phyloP scores from a whole-genome alignment of 139 green algal genomes.

The Volvox reticuliferus region DNA sequence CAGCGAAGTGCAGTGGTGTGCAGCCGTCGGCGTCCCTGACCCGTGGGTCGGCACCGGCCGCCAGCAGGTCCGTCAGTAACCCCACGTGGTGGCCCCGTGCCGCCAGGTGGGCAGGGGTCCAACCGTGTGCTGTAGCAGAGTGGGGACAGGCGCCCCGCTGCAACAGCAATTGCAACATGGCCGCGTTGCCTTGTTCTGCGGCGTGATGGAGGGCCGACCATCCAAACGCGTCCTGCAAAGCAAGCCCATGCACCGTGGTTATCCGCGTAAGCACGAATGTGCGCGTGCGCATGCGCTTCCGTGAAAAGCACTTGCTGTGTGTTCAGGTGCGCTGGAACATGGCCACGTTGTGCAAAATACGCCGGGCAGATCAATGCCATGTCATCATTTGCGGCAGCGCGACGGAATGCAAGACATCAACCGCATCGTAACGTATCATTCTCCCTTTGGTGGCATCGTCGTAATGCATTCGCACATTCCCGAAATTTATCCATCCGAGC shows the following conservation, averaged over 20 bases:
- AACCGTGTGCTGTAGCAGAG: background rate
- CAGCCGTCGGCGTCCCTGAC: conserved; percentile 33
- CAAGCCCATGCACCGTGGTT: background rate
- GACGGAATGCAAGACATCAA: too few relatives aligned
- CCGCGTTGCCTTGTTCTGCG: background rate
- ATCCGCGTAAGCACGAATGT: too few relatives aligned
- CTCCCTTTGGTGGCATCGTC: too few relatives aligned
- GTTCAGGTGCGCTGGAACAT: too few relatives aligned
- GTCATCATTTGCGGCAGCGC: too few relatives aligned
- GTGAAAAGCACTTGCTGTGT: too few relatives aligned
- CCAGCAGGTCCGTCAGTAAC: conserved; percentile 14
- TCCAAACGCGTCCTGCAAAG: conserved; percentile 24
- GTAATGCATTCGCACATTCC: too few relatives aligned
- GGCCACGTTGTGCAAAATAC: too few relatives aligned
- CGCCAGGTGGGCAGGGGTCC: conserved; percentile 41
- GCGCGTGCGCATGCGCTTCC: too few relatives aligned
- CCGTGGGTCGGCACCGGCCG: background rate
- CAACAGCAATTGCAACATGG: conserved; percentile 32
- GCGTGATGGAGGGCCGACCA: conserved; percentile 44
- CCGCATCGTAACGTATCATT: too few relatives aligned
- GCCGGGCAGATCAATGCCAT: too few relatives aligned
- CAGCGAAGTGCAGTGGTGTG: conserved; percentile 42
- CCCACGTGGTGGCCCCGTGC: background rate
- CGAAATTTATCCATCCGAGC: too few relatives aligned
- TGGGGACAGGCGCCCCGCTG: conserved; percentile 5